Evolutionary conservation across 768 basidiomycete genomes (phyloP).

Genomic region (Myochromella boudieri): DNA sequence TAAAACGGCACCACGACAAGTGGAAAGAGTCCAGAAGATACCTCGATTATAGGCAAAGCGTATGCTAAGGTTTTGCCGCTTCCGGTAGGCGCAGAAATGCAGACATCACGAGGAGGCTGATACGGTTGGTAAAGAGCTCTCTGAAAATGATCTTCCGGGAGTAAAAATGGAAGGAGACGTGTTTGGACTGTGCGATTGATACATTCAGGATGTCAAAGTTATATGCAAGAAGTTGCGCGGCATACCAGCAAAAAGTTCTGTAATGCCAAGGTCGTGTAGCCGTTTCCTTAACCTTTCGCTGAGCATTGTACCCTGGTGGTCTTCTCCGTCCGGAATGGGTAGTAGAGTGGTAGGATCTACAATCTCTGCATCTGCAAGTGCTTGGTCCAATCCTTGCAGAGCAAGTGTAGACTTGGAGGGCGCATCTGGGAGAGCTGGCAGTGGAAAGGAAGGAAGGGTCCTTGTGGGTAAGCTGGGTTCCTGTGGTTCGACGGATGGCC

Average conservation of each 20-base stretch:
- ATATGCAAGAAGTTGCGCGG: neutral
- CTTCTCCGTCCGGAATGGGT: conserved; percentile 42
- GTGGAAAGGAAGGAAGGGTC: conserved; percentile 66
- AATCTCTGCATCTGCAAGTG: conserved; percentile 66
- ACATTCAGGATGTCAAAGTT: neutral
- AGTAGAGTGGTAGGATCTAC: conserved; percentile 54
- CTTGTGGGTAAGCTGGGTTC: conserved; percentile 25
- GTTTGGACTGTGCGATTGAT: conserved; percentile 71
- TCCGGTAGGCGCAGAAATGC: conserved; percentile 95
- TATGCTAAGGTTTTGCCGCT: conserved; percentile 99
- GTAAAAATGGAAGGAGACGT: conserved; percentile 77
- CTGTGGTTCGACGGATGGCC: conserved; percentile 15
- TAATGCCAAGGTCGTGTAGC: conserved; percentile 76
- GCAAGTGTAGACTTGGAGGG: conserved; percentile 73
- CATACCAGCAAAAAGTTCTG: conserved; percentile 86
- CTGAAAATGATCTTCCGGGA: conserved; percentile 41
- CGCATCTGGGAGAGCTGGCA: conserved; percentile 62
- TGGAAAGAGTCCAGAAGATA: conserved; percentile 30
- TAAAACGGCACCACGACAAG: neutral
- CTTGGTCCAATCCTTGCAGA: conserved; percentile 76
- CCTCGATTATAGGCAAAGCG: conserved; percentile 89
- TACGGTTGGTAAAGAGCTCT: conserved; percentile 64
- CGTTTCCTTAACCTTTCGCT: conserved; percentile 60
- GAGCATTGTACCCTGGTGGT: conserved; percentile 49
- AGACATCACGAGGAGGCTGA: conserved; percentile 73